phyloP scores from a whole-genome alignment of 345 rosid species.

The Eucalyptus victrix region DNA sequence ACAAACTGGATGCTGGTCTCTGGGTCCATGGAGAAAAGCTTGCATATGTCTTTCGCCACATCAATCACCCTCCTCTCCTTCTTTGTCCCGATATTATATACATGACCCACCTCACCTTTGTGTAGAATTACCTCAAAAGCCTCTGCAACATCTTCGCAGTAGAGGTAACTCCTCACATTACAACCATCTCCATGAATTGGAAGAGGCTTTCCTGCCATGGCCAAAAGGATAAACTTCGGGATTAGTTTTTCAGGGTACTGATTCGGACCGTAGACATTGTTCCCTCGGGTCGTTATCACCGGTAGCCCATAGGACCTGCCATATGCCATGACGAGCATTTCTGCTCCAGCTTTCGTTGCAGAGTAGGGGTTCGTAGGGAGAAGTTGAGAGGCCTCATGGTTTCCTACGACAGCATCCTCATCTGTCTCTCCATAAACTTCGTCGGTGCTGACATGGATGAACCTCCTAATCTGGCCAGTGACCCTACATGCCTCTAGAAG shows the following conservation, averaged over 20 bases:
- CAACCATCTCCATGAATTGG: constrained; percentile 65
- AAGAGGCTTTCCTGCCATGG: constrained; percentile 48
- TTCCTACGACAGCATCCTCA: constrained; percentile 61
- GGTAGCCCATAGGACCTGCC: constrained; percentile 61
- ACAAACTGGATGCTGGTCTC: constrained; percentile 47
- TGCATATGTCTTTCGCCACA: constrained; percentile 55
- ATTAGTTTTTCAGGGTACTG: constrained; percentile 56
- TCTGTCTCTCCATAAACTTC: constrained; percentile 72
- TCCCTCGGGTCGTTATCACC: constrained; percentile 61
- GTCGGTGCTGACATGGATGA: constrained; percentile 67
- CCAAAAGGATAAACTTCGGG: constrained; percentile 57
- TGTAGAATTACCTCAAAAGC: constrained; percentile 59
- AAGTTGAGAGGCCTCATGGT: constrained; percentile 65
- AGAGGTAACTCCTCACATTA: constrained; percentile 54
- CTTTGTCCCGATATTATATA: constrained; percentile 61
- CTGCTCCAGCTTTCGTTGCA: constrained; percentile 67
- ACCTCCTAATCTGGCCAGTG: constrained; percentile 50
- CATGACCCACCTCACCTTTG: constrained; percentile 69
- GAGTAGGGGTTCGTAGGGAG: constrained; percentile 65
- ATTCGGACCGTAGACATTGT: constrained; percentile 62
- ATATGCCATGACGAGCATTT: constrained; percentile 72
- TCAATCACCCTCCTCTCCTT: constrained; percentile 64
- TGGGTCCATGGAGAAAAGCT: constrained; percentile 35
- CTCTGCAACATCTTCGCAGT: constrained; percentile 67
- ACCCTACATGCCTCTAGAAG: constrained; percentile 63